Evolutionary conservation across 2,329 filamentous ascomycete genomes (phyloP), one percentile per base, ranked within the genome.

Genomic region (Cercospora zeina): DNA sequence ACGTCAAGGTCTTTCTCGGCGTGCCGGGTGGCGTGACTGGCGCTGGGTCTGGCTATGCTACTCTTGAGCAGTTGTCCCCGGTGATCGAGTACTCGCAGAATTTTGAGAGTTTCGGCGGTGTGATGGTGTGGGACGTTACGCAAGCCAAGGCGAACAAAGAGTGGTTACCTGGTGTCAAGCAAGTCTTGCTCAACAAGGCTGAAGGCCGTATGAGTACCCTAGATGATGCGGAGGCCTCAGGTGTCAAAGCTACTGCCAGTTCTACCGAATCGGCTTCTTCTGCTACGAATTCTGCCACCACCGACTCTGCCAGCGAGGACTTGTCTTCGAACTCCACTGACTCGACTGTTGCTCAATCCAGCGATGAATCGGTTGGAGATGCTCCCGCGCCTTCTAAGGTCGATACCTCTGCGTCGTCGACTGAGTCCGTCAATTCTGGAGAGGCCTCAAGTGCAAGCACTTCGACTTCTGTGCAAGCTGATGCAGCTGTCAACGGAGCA

Each of bases 121-220:
- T 77, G 4, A 78, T 78, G 76, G 71, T 77, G 62, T 78, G 77
- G 76, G 77, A 76, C 68, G 71, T 83, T 86, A 73, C 79, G 89
- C 74, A 76, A 65, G 74, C 72, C 8, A 69, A 68, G 54, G 70
- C 70, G 1, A 76, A 77, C 54, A 36, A 24, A 2, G 69, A 67
- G 6, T 75, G 73, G 34, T 53, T 74, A 45, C 54, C 37, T 11
- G 65, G 64, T 2, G 68, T 73, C 1, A 69, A 67, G 61, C 42
- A 30, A 27, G 34, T 60, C 54, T 39, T 30, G 11, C 16, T 62
- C 21, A 34, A 30, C 13, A 45, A 51, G 4, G n/a, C 24, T 39
- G 49, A 49, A 14, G 31, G 27, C 8, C 27, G 42, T 14, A 47
- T 45, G n/a, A 27, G 27, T 5, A 37, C 37, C 21, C 11, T 27